These are phyloP conservation scores for Hanseniaspora taiwanica DNA, from an alignment of 805 yeast species.

Conservation along the genomic window DNA sequence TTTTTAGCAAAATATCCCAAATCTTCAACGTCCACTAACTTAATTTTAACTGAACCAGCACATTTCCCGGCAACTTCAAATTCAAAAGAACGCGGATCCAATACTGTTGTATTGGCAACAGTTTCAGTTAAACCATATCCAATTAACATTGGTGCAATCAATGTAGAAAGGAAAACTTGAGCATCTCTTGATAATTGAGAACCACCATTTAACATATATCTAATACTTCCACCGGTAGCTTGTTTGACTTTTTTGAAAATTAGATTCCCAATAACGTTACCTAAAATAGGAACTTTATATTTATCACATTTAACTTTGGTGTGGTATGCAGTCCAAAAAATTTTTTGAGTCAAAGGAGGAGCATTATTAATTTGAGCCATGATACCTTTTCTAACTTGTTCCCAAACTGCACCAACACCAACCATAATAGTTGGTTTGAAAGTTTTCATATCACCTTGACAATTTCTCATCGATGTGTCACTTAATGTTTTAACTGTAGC, in stretches of 20 bases:
- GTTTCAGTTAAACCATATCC: conserved; percentile 98
- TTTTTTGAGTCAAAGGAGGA: conserved; percentile 54
- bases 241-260: conserved; percentile 80
- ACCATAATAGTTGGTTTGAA: conserved; percentile 91
- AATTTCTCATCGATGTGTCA: conserved; percentile 68
- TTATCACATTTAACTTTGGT: conserved; percentile 53
- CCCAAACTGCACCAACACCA: conserved; percentile 99
- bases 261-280: conserved; percentile 44
- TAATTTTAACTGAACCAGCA: conserved; percentile 71
- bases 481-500: conserved; percentile 87
- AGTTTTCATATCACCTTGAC: conserved; percentile 76
- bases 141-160: conserved; percentile 74
- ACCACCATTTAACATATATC: conserved; percentile 75
- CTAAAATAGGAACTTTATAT: conserved; percentile 58
- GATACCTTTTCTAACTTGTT: conserved; percentile 86
- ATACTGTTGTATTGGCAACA: conserved; percentile 71
- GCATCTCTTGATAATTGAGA: conserved; percentile 76
- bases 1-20: conserved; percentile 84
- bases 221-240: conserved; percentile 88
- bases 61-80: conserved; percentile 72
- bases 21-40: conserved; percentile 81
- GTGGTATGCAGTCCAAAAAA: conserved; percentile 81
- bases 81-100: conserved; percentile 53
- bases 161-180: conserved; percentile 63
- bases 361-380: conserved; percentile 54